Evolutionary conservation across 164 flowering plant genomes (phyloP), one percentile per base, ranked within the genome.

Genomic region (Aristolochia fimbriata): DNA sequence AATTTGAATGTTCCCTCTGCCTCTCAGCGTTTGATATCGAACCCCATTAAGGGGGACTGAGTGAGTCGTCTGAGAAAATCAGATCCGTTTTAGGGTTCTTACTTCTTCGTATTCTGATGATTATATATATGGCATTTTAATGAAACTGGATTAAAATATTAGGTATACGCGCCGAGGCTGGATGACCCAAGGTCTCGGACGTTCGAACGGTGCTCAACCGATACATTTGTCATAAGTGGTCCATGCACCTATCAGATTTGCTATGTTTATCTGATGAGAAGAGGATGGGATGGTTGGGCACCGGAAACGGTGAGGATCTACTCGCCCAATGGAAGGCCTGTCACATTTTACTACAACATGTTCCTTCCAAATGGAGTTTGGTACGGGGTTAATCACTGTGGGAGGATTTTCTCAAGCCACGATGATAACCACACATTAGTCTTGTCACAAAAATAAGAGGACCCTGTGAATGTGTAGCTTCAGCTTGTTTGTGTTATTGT

Each of bases 151-250:
- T 33, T n/a, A n/a, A n/a, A n/a, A n/a, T n/a, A n/a, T n/a, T 56
- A 88, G 93, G 83, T 87, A 3, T 83, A 85, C 59, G 91, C 76
- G 15, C 82, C 84, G 20, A 76, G 86, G 31, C 27, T 85, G 4
- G 91, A 87, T 25, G 85, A 87, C 63, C 91, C 89, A 56, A 64
- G 74, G 0, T 49, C 83, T 1, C 46, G 82, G 37, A 63, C 91
- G n/a, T 87, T 87, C 48, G 87, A 83, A 62, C n/a, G 79, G 12
- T 88, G 96, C 61, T 88, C 96, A 4, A 64, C 82, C 0, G 96
- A 88, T 41, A 82, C 88, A 7, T 86, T 72, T 57, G 64, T 72
- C 56, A 63, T 88, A 58, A 21, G 33, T 0, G 90, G 96, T 4
- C 87, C 96, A 13, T 88, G 92, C 57, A 73, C 79, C 13, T 77